Conservation (phyloP, 176 grass and related monocot species). For the Poa pratensis region DNA sequence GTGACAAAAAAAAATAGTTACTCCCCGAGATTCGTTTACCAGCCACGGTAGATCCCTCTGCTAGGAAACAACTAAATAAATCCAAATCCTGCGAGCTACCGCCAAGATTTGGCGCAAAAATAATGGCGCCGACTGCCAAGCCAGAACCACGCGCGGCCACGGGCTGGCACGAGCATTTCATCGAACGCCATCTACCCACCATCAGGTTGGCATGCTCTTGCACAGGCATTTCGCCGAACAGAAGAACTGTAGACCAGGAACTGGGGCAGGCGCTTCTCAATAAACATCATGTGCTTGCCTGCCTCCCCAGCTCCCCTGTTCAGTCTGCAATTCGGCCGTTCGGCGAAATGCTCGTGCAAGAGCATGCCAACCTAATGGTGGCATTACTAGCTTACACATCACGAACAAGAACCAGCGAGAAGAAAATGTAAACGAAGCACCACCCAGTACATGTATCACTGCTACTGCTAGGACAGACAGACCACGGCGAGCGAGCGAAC, state of each 20-base stretch:
- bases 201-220: no score
- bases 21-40: neutral
- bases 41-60: neutral
- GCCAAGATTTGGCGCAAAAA: neutral
- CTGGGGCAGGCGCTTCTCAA: no score
- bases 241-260: no score
- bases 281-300: no score
- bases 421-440: no score
- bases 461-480: neutral
- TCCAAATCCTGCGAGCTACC: neutral
- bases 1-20: no score
- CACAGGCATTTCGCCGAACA: neutral
- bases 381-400: no score
- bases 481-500: no score
- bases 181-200: neutral
- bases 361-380: no score
- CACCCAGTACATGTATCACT: conserved; percentile 18
- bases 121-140: neutral
- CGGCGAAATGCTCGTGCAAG: no score
- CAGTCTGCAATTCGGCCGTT: no score
- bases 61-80: neutral
- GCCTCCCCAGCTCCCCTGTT: no score
- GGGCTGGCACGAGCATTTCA: neutral
- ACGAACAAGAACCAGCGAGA: conserved; percentile 11
- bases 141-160: neutral